Conservation (phyloP, 768 basidiomycete genomes). For the Tulasnella sp. region DNA sequence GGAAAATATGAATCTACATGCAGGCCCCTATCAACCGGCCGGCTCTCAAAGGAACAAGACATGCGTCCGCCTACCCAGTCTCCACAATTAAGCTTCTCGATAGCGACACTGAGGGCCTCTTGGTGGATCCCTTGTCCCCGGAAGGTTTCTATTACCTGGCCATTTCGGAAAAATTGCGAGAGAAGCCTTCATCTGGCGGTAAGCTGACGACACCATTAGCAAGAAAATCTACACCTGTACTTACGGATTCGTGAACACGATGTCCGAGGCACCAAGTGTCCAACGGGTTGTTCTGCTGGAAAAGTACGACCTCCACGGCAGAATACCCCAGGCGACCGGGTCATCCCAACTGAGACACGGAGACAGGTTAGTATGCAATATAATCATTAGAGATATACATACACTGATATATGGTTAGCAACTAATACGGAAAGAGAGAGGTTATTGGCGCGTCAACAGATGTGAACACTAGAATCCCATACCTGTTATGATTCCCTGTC, state of each 20-base stretch:
- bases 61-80: constrained; percentile 68
- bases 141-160: constrained; percentile 91
- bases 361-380: constrained; percentile 23
- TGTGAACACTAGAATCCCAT: constrained; percentile 2
- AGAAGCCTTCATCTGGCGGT: constrained; percentile 62
- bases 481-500: constrained; percentile 78
- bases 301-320: constrained; percentile 67
- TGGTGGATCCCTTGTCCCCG: constrained; percentile 90
- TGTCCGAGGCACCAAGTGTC: constrained; percentile 90
- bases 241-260: constrained; percentile 93
- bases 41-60: background rate
- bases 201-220: constrained; percentile 32
- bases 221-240: constrained; percentile 41
- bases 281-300: constrained; percentile 67
- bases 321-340: constrained; percentile 84
- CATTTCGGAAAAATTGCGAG: constrained; percentile 82
- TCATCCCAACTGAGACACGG: constrained; percentile 59
- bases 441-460: constrained; percentile 38
- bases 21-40: background rate
- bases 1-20: constrained; percentile 81
- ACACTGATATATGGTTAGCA: constrained; percentile 94
- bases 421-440: constrained; percentile 53
- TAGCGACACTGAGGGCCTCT: constrained; percentile 80
- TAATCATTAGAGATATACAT: constrained; percentile 41
- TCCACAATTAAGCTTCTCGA: constrained; percentile 76